Conservation (phyloP, 2,329 filamentous ascomycete species). For the Coniochaeta sp. region DNA sequence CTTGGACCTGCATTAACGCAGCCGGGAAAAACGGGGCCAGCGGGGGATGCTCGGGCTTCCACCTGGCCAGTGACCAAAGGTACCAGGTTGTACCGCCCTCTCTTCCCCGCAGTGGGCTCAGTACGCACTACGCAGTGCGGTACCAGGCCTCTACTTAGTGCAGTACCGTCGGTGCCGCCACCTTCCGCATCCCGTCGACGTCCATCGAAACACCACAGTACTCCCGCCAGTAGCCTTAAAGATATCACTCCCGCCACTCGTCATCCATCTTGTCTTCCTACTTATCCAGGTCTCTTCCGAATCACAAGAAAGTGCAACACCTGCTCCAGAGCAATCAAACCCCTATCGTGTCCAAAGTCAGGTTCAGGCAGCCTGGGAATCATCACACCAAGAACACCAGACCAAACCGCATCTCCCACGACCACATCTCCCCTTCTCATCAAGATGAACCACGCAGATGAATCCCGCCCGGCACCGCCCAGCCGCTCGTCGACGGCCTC, state of each 20-base stretch:
- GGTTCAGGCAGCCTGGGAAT: neutral
- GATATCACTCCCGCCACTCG: neutral
- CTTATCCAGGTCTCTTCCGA: neutral
- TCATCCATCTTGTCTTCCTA: neutral
- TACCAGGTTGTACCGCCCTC: neutral
- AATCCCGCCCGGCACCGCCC: slow-evolving; percentile 16
- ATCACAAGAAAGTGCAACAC: neutral
- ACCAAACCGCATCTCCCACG: neutral
- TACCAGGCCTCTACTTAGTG: neutral
- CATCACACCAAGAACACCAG: neutral
- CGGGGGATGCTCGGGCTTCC: neutral
- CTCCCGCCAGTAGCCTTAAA: no score
- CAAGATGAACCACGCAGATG: slow-evolving; percentile 4
- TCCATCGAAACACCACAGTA: neutral
- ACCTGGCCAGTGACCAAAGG: neutral
- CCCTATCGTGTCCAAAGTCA: neutral
- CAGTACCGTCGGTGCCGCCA: no score
- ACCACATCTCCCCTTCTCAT: neutral
- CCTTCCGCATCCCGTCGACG: neutral
- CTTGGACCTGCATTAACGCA: neutral
- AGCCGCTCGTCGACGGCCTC: slow-evolving; percentile 38
- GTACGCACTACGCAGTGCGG: no score
- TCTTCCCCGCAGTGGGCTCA: neutral
- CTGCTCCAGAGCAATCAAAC: no score
- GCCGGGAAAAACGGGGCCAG: neutral